These are phyloP conservation scores for Geoglossum cookeanum DNA, from an alignment of 2,329 filamentous ascomycete genomes.

Conservation along the genomic window DNA sequence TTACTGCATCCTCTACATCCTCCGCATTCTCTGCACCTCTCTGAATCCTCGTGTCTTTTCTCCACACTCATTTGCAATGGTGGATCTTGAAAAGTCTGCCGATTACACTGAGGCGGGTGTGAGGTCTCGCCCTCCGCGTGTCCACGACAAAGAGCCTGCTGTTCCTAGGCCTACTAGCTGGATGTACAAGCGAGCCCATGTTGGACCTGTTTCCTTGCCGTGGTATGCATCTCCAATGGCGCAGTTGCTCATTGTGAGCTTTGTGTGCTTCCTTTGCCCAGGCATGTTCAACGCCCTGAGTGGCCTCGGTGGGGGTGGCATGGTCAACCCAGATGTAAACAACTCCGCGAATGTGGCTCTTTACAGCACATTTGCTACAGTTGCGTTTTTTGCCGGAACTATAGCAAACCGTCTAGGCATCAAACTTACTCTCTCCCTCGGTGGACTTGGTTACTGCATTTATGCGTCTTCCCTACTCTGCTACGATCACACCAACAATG, in stretches of 20 bases:
- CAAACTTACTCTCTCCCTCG: slow-evolving; percentile 46
- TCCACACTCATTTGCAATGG: background rate
- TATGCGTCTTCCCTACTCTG: slow-evolving; percentile 52
- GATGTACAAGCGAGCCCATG: slow-evolving; percentile 45
- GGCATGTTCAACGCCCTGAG: slow-evolving; percentile 53
- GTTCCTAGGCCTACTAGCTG: slow-evolving; percentile 32
- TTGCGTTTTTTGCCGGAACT: slow-evolving; percentile 55
- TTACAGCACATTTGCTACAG: slow-evolving; percentile 33
- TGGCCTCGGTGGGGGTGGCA: slow-evolving; percentile 46
- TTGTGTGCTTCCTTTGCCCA: slow-evolving; percentile 53
- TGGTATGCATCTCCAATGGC: slow-evolving; percentile 58
- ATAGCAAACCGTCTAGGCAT: slow-evolving; percentile 62
- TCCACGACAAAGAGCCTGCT: background rate
- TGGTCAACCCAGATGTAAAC: slow-evolving; percentile 34
- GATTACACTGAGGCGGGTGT: background rate
- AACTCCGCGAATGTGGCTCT: slow-evolving; percentile 46
- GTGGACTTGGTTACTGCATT: slow-evolving; percentile 58
- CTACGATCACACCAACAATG: slow-evolving; percentile 48
- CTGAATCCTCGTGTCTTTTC: background rate
- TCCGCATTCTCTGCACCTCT: background rate
- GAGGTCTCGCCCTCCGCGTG: background rate
- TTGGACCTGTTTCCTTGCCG: slow-evolving; percentile 34
- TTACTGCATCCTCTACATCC: background rate
- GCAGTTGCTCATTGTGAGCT: slow-evolving; percentile 51
- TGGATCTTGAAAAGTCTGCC: background rate